Percentiles rank a stretch among this genome's conserved stretches.
phyloP scores from a whole-genome alignment of 1,139 yeast species.

The Candida tunisiensis region DNA sequence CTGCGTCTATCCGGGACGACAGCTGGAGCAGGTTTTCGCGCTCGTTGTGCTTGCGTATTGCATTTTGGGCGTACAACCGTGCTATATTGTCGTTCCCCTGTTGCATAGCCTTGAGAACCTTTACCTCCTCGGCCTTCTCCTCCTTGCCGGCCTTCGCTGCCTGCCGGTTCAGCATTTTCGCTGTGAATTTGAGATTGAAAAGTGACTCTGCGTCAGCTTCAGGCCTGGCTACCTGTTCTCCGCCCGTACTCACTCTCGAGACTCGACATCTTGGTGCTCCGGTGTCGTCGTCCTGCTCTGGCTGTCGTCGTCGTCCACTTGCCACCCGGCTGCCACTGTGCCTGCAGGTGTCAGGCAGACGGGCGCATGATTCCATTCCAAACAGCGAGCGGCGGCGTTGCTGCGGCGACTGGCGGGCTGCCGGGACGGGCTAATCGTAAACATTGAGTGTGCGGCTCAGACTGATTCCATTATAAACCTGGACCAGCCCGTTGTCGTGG shows the following conservation, averaged over 20 bases:
- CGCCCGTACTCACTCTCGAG: not conserved
- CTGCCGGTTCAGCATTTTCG: constrained; percentile 82
- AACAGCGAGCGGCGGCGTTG: too few relatives aligned
- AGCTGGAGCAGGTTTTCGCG: constrained; percentile 64
- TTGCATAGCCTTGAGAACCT: constrained; percentile 73
- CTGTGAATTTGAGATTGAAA: constrained; percentile 59
- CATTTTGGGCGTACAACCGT: constrained; percentile 85
- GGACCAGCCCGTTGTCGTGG: too few relatives aligned
- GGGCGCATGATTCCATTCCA: too few relatives aligned
- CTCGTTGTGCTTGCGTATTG: constrained; percentile 84
- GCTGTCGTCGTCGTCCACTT: not conserved
- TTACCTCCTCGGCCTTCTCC: constrained; percentile 72
- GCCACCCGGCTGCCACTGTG: not conserved
- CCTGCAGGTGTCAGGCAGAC: not conserved
- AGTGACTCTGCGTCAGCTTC: constrained; percentile 27
- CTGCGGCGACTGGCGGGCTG: too few relatives aligned
- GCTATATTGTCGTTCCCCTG: constrained; percentile 92
- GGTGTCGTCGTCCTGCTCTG: not conserved
- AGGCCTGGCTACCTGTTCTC: constrained; percentile 3
- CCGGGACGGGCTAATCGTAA: too few relatives aligned
- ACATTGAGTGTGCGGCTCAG: too few relatives aligned
- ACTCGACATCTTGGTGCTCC: not conserved
- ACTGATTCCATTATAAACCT: too few relatives aligned
- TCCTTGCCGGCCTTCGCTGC: constrained; percentile 86
- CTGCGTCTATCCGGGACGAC: constrained; percentile 88